Base-by-base conservation (phyloP, 495 filamentous ascomycete genomes). In the Penicillium herquei region DNA sequence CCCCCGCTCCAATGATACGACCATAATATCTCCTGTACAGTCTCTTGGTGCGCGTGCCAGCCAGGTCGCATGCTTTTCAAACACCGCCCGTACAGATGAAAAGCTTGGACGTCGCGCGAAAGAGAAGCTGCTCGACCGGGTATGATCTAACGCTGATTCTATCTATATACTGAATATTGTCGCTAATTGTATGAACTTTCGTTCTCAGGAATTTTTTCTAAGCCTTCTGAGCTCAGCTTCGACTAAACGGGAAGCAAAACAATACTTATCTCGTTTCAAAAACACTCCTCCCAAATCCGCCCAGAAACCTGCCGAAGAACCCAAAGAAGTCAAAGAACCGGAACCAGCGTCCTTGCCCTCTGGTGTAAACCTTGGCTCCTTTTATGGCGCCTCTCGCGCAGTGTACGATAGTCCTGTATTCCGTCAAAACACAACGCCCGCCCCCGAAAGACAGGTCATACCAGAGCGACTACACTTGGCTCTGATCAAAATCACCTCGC, bases 181-280 rank as follows among this genome's bases (percentile, higher is more conserved):
- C n/a, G 18, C 43, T 46, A 46, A 46, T 31, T 6, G 32, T 51
- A 10, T 46, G 43, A 14, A 33, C 13, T 44, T 5, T 44, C 6
- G 17, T 11, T 11, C 8, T 31, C 9, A 94, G 90, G 89, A 93
- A 70, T 86, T 94, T 58, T 87, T 91, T 59, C 78, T 93, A 9
- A 91, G 89, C 30, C 79, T 96, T 7, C 76, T 97, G 17, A 87
- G 82, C 60, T 90, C 92, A 11, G 88, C 91, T 5, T 85, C 91
- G 2, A 96, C 93, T 1, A 93, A 90, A 70, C 85, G 92, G 51
- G 92, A 97, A 71, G 93, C 92, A 42, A 90, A 87, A 69, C 84
- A 87, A 8, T 97, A 96, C 63, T 76, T 97, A 8, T 84, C 91
- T 52, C 89, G 86, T 34, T 91, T 94, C 69, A 84, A 84, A 40